Evolutionary conservation across 371 early-diverging fungal genomes (phyloP), one percentile per base, ranked within the genome.

Genomic region (Rhizomucor miehei): DNA sequence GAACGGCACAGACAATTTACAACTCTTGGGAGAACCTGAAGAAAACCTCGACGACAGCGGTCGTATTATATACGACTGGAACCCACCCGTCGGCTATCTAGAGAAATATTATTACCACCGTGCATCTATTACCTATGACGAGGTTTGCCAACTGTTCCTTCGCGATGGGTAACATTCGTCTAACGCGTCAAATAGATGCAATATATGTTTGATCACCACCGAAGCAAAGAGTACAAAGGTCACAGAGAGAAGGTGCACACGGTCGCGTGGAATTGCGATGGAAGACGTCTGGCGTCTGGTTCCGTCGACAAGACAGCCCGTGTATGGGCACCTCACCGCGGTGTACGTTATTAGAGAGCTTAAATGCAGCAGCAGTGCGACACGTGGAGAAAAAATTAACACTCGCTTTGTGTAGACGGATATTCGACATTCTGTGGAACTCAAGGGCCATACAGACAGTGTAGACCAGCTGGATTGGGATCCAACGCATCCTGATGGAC

Each of bases 381-480:
- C 8, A 29, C 29, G 5, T 29, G 29, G 29, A 5, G 29, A 8
- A 29, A 29, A 29, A 8, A 29, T 29, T 29, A 29, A 29, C 29
- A 29, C 5, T 29, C 3, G 29, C 29, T 29, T n/a, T 8, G 8
- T 52, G 2, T 67, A 85, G 83, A 78, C 81, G 29, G 85, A 85
- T 55, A 71, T 82, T 24, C 60, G 78, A 51, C 75, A 81, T 51
- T 82, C 85, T 14, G 56, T 72, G 17, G 89, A 89, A 57, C 72
- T 92, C 47, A 82, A 85, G 51, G 94, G 92, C 1, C 96, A 95
- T 66, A 79, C 85, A 3, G 91, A 88, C 44, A 90, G 88, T 59
- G 89, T 95, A 10, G 89, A 93, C 70, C 87, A 91, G 57, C 68
- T 93, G 23, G 81, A 79, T 29, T 93, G 91, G 91, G 87, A 90